These are phyloP conservation scores for Calonectria naviculata DNA, from an alignment of 2,329 filamentous ascomycete genomes.

Conservation along the genomic window DNA sequence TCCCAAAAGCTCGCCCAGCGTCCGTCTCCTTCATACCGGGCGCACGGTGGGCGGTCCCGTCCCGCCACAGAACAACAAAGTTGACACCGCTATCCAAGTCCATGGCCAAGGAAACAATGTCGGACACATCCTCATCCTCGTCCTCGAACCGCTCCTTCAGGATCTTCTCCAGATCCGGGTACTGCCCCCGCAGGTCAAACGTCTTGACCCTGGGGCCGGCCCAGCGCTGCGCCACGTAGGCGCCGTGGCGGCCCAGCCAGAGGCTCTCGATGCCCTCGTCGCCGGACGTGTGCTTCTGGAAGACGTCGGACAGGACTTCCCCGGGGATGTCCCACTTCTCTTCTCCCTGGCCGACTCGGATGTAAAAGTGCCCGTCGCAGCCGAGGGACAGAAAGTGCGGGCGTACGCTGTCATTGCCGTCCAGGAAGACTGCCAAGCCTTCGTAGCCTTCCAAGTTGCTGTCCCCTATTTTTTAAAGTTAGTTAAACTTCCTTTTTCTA, in stretches of 20 bases:
- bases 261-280: constrained; percentile 18
- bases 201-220: constrained; percentile 18
- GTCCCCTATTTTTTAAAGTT: constrained; percentile 11
- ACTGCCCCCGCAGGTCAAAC: constrained; percentile 30
- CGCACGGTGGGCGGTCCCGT: constrained; percentile 21
- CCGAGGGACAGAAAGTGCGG: constrained; percentile 35
- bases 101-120: constrained; percentile 29
- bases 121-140: neutral
- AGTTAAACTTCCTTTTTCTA: neutral
- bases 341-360: constrained; percentile 24
- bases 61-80: constrained; percentile 20
- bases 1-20: constrained; percentile 21
- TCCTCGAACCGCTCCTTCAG: constrained; percentile 3
- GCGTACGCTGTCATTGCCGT: constrained; percentile 33
- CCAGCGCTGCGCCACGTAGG: constrained; percentile 38
- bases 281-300: constrained; percentile 9
- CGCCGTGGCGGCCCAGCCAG: constrained; percentile 32
- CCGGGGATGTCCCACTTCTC: constrained; percentile 31
- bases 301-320: constrained; percentile 1
- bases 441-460: constrained; percentile 33
- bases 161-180: constrained; percentile 9
- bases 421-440: constrained; percentile 26
- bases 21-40: constrained; percentile 17
- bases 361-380: constrained; percentile 28
- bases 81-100: constrained; percentile 20